Evolutionary conservation across 2,329 filamentous ascomycete species (phyloP), one percentile per base, ranked within the genome.

Genomic region (Stachybotrys elegans): DNA sequence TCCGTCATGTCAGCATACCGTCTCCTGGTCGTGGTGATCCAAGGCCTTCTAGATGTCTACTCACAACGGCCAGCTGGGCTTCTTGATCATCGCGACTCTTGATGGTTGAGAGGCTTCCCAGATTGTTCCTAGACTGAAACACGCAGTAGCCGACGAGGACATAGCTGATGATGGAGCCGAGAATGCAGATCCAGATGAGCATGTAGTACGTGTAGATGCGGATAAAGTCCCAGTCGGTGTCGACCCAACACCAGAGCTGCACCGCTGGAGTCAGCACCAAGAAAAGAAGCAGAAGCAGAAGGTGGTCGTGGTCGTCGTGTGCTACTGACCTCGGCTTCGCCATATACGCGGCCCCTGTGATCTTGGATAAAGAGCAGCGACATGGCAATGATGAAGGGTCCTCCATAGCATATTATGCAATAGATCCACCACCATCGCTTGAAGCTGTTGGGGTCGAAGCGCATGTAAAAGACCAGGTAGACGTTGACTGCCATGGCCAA

Each of bases 401-500:
- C 55, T 0, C 86, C 86, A 46, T 90, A 93, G 60, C 85, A 88
- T 38, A 82, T 66, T 2, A 82, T 42, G 29, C 83, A 73, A 59
- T 92, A 92, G 40, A 81, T 72, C 75, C 83, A 87, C 56, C 84
- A 77, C 60, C 86, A 86, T 38, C 76, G 76, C n/a, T 78, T 75
- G 56, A 90, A 89, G 42, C 85, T 82, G 7, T 83, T 83, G 1
- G 78, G 76, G 38, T 71, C 78, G 39, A 73, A 71, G n/a, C 74
- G 70, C 51, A 74, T 75, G 62, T 80, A 81, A 59, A 81, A 81
- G 46, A 81, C 78, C 42, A 91, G 73, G 55, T 85, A 87, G 49
- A 92, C 87, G 56, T 92, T 93, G 57, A 84, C 72, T 4, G 87
- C 86, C 87, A 93, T 92, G 50, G 84, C 84, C 43, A 90, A 77